Evolutionary conservation across 177 flowering plant species (phyloP), one percentile per base, ranked within the genome.

Genomic region (Tripterygium wilfordii): DNA sequence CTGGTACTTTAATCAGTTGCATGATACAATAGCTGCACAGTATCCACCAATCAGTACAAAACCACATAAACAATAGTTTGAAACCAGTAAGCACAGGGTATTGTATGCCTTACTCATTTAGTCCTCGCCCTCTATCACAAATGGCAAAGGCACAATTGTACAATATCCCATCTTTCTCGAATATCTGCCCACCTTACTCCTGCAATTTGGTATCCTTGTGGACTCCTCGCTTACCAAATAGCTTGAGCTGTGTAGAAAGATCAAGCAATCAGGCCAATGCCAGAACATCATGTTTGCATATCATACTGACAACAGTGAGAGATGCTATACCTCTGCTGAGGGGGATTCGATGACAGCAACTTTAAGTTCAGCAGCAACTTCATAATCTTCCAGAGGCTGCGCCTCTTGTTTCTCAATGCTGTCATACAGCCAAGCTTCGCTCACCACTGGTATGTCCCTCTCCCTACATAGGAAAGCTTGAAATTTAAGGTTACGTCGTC

Each of bases 391-490:
- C 45, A 82, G 21, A 21, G 94, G 83, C 53, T 68, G 85, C 0
- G 76, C 45, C 42, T 63, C 78, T 45, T 74, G 69, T 39, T 85
- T 85, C 58, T 72, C 69, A 22, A 85, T 80, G 64, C 85, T 75
- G 42, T 87, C 96, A 16, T 10, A 36, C 40, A 87, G 54, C 97
- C 96, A 90, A 20, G 72, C 78, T 49, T 90, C 96, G 1, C 85
- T 66, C 36, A 85, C 84, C 0, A 83, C 83, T 2, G 72, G 81
- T 30, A 86, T 61, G n/a, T 68, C 68, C 30, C 72, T 63, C 38
- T 80, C 96, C 70, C 91, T 76, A 45, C 42, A 40, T n/a, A 36
- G 20, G 20, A 42, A 49, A 57, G 18, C 22, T 19, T 43, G 9
- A 28, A 25, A 17, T 12, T 6, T 12, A 30, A 12, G 33, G 12